These are phyloP conservation scores for Cutaneotrichosporon cavernicola DNA, from an alignment of 1,284 basidiomycete genomes.

Conservation along the genomic window DNA sequence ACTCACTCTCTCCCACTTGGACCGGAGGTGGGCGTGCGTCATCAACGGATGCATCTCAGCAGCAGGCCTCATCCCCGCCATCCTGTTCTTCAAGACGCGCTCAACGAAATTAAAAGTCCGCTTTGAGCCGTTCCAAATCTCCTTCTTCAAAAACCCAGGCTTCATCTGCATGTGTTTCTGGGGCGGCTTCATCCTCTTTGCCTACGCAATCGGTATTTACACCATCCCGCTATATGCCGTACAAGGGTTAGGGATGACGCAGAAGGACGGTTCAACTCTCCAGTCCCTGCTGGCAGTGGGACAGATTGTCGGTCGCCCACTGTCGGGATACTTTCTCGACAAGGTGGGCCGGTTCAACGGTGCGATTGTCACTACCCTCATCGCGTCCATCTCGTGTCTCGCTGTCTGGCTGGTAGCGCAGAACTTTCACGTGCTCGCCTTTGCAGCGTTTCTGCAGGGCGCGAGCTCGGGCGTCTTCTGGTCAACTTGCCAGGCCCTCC, in stretches of 20 bases:
- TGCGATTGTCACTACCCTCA: constrained; percentile 47
- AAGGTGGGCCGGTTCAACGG: constrained; percentile 53
- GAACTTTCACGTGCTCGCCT: constrained; percentile 49
- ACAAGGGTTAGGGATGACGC: constrained; percentile 49
- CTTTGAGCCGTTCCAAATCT: constrained; percentile 34
- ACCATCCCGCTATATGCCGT: constrained; percentile 54
- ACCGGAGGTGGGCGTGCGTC: constrained; percentile 43
- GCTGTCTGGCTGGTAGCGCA: constrained; percentile 54
- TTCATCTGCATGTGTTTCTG: constrained; percentile 43
- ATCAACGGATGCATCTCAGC: constrained; percentile 45
- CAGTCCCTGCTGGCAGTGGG: constrained; percentile 53
- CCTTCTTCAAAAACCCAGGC: constrained; percentile 38
- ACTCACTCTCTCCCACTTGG: constrained; percentile 36
- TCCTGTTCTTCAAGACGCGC: constrained; percentile 34
- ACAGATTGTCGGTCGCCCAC: constrained; percentile 54
- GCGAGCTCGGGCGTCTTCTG: constrained; percentile 33
- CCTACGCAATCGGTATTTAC: constrained; percentile 54
- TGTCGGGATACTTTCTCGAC: constrained; percentile 50
- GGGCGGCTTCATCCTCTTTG: constrained; percentile 41
- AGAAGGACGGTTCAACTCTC: constrained; percentile 53
- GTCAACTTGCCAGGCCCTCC: constrained; percentile 23
- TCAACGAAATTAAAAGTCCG: constrained; percentile 31
- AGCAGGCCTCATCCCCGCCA: constrained; percentile 46
- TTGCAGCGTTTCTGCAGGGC: constrained; percentile 53
- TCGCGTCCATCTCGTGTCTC: constrained; percentile 51